Conservation (phyloP, 2,329 filamentous ascomycete genomes). For the Teratosphaeria gauchensis region DNA sequence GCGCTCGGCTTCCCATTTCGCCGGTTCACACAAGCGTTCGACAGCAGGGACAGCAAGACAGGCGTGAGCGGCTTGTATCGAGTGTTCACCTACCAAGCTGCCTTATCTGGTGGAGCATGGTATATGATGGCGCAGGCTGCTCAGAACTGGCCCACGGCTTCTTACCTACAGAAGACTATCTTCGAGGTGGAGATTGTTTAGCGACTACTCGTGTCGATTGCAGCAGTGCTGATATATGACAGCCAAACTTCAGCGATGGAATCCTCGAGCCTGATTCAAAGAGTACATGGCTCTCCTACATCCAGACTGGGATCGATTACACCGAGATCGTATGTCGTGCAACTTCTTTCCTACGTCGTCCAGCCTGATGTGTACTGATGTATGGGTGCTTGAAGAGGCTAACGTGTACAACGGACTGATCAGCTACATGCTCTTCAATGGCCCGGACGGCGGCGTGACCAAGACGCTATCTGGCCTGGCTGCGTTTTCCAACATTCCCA, state of each 20-base stretch:
- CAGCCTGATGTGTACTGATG: background rate
- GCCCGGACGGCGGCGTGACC: constrained; percentile 23
- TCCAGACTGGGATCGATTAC: background rate
- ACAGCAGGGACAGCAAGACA: constrained; percentile 29
- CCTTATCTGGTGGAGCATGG: constrained; percentile 34
- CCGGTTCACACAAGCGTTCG: constrained; percentile 32
- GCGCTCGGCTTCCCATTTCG: constrained; percentile 26
- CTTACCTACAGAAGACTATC: constrained; percentile 25
- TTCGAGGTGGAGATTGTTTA: constrained; percentile 19
- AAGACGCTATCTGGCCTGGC: constrained; percentile 22
- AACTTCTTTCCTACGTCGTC: background rate
- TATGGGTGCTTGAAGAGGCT: constrained; percentile 1
- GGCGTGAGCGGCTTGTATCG: constrained; percentile 33
- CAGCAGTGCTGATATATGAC: background rate
- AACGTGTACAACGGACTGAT: constrained; percentile 29
- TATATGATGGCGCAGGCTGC: constrained; percentile 32
- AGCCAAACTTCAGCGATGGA: background rate
- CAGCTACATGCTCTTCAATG: constrained; percentile 25
- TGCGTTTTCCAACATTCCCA: constrained; percentile 27
- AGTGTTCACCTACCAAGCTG: constrained; percentile 34
- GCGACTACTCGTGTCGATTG: background rate
- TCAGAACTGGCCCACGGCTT: constrained; percentile 35
- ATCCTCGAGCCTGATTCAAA: background rate
- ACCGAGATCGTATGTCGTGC: background rate
- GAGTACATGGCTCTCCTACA: background rate